Base-by-base conservation (phyloP, 331 rosid genomes). In the Ulmus americana region DNA sequence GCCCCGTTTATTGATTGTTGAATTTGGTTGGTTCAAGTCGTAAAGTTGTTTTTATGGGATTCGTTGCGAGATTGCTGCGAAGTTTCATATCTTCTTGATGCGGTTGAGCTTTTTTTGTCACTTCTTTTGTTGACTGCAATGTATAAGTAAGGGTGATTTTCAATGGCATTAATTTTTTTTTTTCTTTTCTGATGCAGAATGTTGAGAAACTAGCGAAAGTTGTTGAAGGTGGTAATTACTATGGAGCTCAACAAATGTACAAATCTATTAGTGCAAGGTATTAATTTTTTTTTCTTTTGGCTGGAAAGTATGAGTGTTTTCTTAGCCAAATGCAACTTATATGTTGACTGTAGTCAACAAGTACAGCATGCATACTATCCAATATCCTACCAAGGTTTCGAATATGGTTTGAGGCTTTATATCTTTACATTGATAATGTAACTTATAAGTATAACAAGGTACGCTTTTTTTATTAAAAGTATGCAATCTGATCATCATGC, bases 161-260 rank as follows among this genome's bases (percentile, higher is more conserved):
- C 39, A 11, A 40, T 47, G 48, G 16, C 28, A 39, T 58, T 16
- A 38, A 0, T 42, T 40, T 72, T 57, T 12, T 15, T 52, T 45
- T 49, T 64, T 59, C n/a, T 54, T 46, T 68, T 47, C 54, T 0
- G 57, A 56, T 81, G 85, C 90, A 94, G 97, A 80, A 90, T 78
- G 74, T 94, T 75, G 85, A 82, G 41, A 94, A 90, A 79, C 75
- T 94, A 74, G 78, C 76, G 81, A 86, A 85, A 81, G 85, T 84
- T 74, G 82, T 84, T 12, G 84, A 65, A 8, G 90, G 69, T 18
- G 99, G 90, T 5, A 83, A 94, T 70, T 79, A 6, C 74, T 94
- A 94, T 80, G 99, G 97, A 69, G 99, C 99, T 70, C 97, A 89
- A 70, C 99, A 94, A 68, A 82, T 90, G 95, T 90, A 87, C 86